phyloP scores from a whole-genome alignment of 2,329 filamentous ascomycete genomes.

The Aspergillus novofumigatus region DNA sequence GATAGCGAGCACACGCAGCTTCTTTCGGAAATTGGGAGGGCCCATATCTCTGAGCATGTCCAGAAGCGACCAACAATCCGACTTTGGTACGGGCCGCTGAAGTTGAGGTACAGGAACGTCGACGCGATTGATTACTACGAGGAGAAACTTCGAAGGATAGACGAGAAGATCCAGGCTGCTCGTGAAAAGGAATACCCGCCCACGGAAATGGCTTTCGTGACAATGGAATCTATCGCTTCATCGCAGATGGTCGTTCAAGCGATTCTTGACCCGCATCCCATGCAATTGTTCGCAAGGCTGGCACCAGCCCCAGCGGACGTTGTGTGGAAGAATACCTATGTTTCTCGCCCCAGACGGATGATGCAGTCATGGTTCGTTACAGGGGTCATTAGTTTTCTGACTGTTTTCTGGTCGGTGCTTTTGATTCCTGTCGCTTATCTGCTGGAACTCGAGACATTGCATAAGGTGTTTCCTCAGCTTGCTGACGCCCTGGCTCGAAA shows the following conservation, averaged over 20 bases:
- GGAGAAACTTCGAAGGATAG: conserved; percentile 72
- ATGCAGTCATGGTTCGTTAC: conserved; percentile 80
- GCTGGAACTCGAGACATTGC: conserved; percentile 75
- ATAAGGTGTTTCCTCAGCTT: conserved; percentile 66
- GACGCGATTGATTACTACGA: conserved; percentile 96
- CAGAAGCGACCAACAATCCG: conserved; percentile 62
- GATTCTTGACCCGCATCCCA: conserved; percentile 83
- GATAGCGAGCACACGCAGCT: conserved; percentile 61
- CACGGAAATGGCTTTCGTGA: conserved; percentile 87
- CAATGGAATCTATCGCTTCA: conserved; percentile 91
- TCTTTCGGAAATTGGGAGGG: conserved; percentile 39
- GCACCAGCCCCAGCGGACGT: conserved; percentile 88
- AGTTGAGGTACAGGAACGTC: conserved; percentile 65
- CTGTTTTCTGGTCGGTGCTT: conserved; percentile 81
- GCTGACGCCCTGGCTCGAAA: conserved; percentile 65
- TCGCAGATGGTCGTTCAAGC: conserved; percentile 95
- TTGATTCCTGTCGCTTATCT: conserved; percentile 74
- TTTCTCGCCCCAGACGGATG: conserved; percentile 68
- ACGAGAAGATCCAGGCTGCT: conserved; percentile 67
- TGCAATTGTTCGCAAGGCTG: conserved; percentile 76
- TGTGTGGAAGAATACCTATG: conserved; percentile 92
- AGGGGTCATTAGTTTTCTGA: conserved; percentile 73
- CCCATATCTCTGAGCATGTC: conserved; percentile 43
- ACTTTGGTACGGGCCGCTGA: conserved; percentile 74
- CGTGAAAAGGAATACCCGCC: conserved; percentile 72